These are phyloP conservation scores for Quercus parvula DNA, from an alignment of 306 rosid genomes.

Conservation along the genomic window DNA sequence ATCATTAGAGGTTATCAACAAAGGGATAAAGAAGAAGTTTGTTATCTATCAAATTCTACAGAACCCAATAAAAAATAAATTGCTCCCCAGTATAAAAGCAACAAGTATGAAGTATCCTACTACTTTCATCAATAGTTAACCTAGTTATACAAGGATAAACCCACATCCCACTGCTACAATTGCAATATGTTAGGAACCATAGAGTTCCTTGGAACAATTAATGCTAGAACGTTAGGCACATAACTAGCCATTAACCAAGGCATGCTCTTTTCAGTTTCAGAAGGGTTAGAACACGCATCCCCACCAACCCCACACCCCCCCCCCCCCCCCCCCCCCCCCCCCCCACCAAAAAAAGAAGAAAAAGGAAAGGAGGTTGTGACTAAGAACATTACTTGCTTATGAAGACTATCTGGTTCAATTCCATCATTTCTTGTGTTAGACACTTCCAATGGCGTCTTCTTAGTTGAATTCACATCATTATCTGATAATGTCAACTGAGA, in stretches of 20 bases:
- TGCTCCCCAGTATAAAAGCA: background rate
- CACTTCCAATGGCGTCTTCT: constrained; percentile 29
- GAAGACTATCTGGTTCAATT: constrained; percentile 33
- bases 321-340: too few species aligned
- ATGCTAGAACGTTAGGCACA: constrained; percentile 6
- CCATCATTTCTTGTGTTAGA: constrained; percentile 30
- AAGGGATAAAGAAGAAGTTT: background rate
- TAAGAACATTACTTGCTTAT: constrained; percentile 39
- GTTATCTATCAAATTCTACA: background rate
- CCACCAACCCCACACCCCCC: too few species aligned
- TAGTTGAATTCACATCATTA: constrained; percentile 30
- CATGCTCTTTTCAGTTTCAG: constrained; percentile 1
- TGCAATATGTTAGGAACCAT: background rate
- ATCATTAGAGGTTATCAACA: background rate
- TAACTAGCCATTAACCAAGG: background rate
- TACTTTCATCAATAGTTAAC: background rate
- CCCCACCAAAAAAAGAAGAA: too few species aligned
- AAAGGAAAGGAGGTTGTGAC: background rate
- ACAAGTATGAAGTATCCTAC: background rate
- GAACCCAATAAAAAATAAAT: background rate
- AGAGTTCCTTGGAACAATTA: background rate
- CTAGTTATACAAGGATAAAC: background rate
- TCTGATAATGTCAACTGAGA: constrained; percentile 38
- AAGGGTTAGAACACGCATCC: background rate
- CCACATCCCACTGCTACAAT: background rate